Conservation (phyloP, 1,284 basidiomycete genomes). For the Heterobasidion irregulare region DNA sequence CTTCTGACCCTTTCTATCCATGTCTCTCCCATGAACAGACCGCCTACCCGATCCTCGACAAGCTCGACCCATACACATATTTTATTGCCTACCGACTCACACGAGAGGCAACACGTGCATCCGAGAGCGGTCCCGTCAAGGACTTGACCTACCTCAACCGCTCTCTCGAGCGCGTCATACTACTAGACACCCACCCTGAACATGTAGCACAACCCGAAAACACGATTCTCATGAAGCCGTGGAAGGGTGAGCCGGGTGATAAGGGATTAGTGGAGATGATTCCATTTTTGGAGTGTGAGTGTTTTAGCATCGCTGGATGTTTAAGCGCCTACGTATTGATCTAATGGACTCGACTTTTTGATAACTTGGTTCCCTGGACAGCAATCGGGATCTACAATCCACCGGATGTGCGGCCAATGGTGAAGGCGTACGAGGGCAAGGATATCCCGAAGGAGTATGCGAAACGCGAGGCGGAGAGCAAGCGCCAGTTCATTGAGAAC, state of each 20-base stretch:
- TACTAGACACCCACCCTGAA: slow-evolving; percentile 80
- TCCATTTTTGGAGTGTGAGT: slow-evolving; percentile 92
- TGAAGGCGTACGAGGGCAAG: slow-evolving; percentile 81
- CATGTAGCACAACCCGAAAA: slow-evolving; percentile 87
- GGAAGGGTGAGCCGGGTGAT: slow-evolving; percentile 80
- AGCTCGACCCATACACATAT: slow-evolving; percentile 90
- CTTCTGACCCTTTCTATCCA: neutral
- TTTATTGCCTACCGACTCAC: slow-evolving; percentile 87
- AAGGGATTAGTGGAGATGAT: slow-evolving; percentile 84
- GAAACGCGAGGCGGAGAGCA: slow-evolving; percentile 77
- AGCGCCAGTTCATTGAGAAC: slow-evolving; percentile 71
- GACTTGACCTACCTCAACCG: slow-evolving; percentile 21
- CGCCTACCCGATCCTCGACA: slow-evolving; percentile 84
- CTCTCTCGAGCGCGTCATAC: slow-evolving; percentile 9
- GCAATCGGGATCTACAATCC: slow-evolving; percentile 85
- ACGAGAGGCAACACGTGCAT: slow-evolving; percentile 76
- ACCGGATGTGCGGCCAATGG: slow-evolving; percentile 79
- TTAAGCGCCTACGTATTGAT: neutral
- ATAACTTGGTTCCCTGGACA: slow-evolving; percentile 21
- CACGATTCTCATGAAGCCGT: slow-evolving; percentile 77
- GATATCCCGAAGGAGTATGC: slow-evolving; percentile 88
- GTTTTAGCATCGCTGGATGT: neutral
- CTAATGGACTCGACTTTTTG: neutral
- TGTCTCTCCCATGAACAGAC: slow-evolving; percentile 41
- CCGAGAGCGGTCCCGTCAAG: slow-evolving; percentile 79